Evolutionary conservation across 2,329 filamentous ascomycete species (phyloP).

Genomic region (Talaromyces amestolkiae): DNA sequence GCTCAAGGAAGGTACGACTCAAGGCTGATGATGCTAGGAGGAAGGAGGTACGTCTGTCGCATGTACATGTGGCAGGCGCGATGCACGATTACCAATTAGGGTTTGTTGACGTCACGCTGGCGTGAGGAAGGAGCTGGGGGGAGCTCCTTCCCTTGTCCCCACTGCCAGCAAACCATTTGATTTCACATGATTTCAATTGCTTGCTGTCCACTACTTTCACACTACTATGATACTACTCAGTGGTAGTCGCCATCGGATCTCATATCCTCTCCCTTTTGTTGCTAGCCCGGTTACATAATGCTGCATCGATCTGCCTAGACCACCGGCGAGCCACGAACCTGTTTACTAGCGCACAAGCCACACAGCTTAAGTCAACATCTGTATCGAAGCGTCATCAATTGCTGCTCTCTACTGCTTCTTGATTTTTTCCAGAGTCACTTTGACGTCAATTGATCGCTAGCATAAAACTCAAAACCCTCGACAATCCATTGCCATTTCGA

Average conservation of each 20-base stretch:
- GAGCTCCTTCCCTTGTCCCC: background rate
- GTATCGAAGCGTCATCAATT: background rate
- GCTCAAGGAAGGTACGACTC: background rate
- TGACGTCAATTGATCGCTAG: background rate
- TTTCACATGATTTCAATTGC: background rate
- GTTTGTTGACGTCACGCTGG: conserved; percentile 17
- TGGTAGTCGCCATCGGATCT: background rate
- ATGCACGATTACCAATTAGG: conserved; percentile 7
- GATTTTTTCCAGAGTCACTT: background rate
- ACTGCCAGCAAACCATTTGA: background rate
- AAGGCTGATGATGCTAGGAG: background rate
- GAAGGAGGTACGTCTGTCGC: background rate
- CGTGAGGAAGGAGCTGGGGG: background rate
- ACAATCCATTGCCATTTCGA: background rate
- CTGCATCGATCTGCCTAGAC: background rate
- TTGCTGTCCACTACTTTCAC: too few species aligned
- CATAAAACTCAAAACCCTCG: background rate
- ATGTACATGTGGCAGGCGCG: conserved; percentile 8
- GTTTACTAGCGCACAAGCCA: background rate
- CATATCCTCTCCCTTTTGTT: background rate
- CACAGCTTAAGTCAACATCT: background rate
- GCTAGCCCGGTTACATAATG: background rate
- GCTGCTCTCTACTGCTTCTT: background rate
- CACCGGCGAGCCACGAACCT: background rate
- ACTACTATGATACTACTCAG: too few species aligned